phyloP scores from a whole-genome alignment of 441 rosid species.

The Corymbia citriodora region DNA sequence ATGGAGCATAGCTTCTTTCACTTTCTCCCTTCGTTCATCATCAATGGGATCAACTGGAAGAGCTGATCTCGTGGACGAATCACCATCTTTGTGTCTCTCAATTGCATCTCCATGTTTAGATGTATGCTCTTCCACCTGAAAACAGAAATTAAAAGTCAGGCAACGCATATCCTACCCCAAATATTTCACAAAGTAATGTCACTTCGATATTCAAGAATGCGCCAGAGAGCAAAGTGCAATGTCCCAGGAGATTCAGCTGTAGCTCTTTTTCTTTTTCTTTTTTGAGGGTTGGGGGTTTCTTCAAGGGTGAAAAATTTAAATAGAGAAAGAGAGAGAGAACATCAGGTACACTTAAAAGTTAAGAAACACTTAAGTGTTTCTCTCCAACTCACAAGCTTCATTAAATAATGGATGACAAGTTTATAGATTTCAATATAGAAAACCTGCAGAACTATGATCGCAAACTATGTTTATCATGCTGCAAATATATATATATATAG shows the following conservation, averaged over 20 bases:
- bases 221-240: background rate
- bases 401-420: background rate
- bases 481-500: background rate
- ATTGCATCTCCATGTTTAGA: constrained; percentile 17
- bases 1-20: constrained; percentile 95
- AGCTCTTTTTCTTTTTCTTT: background rate
- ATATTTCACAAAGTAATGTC: background rate
- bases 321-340: background rate
- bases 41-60: constrained; percentile 49
- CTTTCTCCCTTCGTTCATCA: constrained; percentile 69
- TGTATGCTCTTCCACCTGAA: constrained; percentile 51
- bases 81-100: background rate
- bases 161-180: background rate
- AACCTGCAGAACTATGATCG: background rate
- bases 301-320: background rate
- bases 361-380: background rate
- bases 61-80: constrained; percentile 10
- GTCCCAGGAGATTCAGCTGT: background rate
- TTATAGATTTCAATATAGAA: background rate
- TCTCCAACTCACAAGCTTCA: background rate
- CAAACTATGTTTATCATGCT: background rate
- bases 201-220: background rate
- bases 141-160: background rate
- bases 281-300: background rate
- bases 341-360: background rate